Evolutionary conservation across 805 yeast genomes (phyloP).

Genomic region (Candida tammaniensis): DNA sequence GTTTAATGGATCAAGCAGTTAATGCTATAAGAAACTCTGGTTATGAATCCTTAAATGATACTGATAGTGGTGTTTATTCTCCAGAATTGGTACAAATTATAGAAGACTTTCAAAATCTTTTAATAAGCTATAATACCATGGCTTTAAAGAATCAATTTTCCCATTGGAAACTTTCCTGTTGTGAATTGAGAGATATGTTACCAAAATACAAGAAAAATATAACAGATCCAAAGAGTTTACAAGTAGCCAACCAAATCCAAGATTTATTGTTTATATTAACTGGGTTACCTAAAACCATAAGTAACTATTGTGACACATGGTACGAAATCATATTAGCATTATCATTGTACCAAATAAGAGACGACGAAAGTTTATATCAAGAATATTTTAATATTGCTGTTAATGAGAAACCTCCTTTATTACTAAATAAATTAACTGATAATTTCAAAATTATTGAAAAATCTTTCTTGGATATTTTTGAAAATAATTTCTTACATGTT

Average conservation of each 20-base stretch:
- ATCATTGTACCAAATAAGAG: conserved; percentile 53
- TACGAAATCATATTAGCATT: conserved; percentile 61
- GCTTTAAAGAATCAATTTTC: conserved; percentile 41
- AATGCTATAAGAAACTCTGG: conserved; percentile 43
- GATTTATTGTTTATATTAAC: conserved; percentile 44
- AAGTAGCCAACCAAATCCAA: conserved; percentile 34
- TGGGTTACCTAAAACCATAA: conserved; percentile 50
- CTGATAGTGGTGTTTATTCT: conserved; percentile 30
- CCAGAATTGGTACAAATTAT: conserved; percentile 23
- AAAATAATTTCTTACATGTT: conserved; percentile 54
- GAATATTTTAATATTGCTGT: conserved; percentile 34
- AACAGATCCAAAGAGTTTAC: conserved; percentile 21
- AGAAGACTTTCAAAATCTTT: conserved; percentile 37
- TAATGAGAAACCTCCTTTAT: conserved; percentile 28
- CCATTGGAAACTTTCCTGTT: conserved; percentile 49
- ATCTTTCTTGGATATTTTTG: conserved; percentile 53
- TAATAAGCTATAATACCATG: conserved; percentile 41
- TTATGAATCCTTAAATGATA: conserved; percentile 36
- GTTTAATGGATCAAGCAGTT: conserved; percentile 55
- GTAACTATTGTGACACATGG: conserved; percentile 58
- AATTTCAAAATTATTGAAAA: conserved; percentile 24
- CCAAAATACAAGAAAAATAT: conserved; percentile 22
- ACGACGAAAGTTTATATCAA: conserved; percentile 35
- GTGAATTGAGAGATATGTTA: conserved; percentile 47
- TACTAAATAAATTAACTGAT: conserved; percentile 37